These are phyloP conservation scores for Trichophyton schoenleinii DNA, from an alignment of 2,329 filamentous ascomycete genomes.

Conservation along the genomic window DNA sequence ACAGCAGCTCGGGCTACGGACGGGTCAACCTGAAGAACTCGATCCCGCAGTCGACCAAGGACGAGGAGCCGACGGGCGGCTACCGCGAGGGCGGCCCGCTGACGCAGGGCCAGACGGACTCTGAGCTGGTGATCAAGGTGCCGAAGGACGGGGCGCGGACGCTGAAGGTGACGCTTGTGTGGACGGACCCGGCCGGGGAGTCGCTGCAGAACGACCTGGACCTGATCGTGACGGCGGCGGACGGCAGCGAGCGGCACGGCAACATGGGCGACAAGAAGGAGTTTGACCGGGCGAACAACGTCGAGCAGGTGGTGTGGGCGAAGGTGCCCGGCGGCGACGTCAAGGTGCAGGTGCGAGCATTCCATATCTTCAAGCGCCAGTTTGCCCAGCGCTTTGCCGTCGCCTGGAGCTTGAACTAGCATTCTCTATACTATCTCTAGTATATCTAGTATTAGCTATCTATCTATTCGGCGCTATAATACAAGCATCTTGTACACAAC, in stretches of 20 bases:
- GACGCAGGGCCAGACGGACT: conserved; percentile 5
- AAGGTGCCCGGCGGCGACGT: conserved; percentile 8
- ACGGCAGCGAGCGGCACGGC: conserved; percentile 13
- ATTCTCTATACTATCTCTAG: not conserved
- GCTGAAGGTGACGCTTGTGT: conserved; percentile 16
- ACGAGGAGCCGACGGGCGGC: conserved; percentile 6
- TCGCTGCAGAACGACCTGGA: conserved; percentile 15
- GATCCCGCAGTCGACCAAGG: conserved; percentile 1
- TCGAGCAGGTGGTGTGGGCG: conserved; percentile 16
- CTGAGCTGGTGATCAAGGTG: conserved; percentile 8
- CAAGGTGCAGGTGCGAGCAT: conserved; percentile 6
- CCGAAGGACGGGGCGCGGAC: not conserved
- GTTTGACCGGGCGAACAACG: conserved; percentile 16
- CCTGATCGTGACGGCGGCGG: conserved; percentile 11
- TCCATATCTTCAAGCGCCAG: conserved; percentile 6
- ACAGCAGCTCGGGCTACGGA: conserved; percentile 15
- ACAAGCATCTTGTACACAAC: no score
- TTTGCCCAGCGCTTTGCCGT: conserved; percentile 12
- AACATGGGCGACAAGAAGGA: conserved; percentile 11
- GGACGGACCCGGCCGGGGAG: conserved; percentile 13
- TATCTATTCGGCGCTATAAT: no score
- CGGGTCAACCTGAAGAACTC: conserved; percentile 15
- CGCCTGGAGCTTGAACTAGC: conserved; percentile 11
- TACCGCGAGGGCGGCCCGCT: conserved; percentile 8
- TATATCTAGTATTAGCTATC: no score